These are phyloP conservation scores for Cytospora mali DNA, from an alignment of 2,329 filamentous ascomycete genomes.

Conservation along the genomic window DNA sequence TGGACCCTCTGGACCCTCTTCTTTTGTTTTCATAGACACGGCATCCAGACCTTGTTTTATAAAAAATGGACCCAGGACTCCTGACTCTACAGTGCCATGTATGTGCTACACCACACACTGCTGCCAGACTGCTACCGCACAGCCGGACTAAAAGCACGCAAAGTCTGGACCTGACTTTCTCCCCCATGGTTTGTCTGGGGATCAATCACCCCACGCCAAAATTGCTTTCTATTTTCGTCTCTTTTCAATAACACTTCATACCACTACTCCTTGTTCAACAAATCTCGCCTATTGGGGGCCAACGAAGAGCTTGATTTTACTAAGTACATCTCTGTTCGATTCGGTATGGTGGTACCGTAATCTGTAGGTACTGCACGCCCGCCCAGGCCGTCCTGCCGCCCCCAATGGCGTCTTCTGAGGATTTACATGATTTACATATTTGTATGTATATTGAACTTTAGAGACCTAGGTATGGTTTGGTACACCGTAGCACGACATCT, in stretches of 20 bases:
- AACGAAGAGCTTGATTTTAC: background rate
- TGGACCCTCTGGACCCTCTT: background rate
- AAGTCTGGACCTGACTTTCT: background rate
- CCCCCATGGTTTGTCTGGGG: too few relatives aligned
- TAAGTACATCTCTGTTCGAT: too few relatives aligned
- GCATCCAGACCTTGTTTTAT: constrained; percentile 17
- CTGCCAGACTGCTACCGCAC: too few relatives aligned
- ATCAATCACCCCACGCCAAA: background rate
- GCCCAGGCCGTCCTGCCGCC: too few relatives aligned
- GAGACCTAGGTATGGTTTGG: too few relatives aligned
- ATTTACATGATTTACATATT: background rate
- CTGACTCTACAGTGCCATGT: too few relatives aligned
- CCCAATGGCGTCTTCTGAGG: background rate
- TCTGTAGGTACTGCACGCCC: too few relatives aligned
- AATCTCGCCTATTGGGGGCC: background rate
- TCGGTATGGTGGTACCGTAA: too few relatives aligned
- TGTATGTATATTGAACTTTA: too few relatives aligned
- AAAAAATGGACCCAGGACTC: constrained; percentile 11
- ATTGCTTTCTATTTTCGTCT: background rate
- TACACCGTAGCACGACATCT: background rate
- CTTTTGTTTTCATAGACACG: constrained; percentile 15
- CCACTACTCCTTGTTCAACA: too few relatives aligned
- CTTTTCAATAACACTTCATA: background rate
- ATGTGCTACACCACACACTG: too few relatives aligned
- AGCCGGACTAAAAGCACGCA: too few relatives aligned